A percentile compares a stretch with the other conserved stretches of the same genome.
Evolutionary conservation across 2,329 filamentous ascomycete species (phyloP).

Genomic region (Diplodia seriata): DNA sequence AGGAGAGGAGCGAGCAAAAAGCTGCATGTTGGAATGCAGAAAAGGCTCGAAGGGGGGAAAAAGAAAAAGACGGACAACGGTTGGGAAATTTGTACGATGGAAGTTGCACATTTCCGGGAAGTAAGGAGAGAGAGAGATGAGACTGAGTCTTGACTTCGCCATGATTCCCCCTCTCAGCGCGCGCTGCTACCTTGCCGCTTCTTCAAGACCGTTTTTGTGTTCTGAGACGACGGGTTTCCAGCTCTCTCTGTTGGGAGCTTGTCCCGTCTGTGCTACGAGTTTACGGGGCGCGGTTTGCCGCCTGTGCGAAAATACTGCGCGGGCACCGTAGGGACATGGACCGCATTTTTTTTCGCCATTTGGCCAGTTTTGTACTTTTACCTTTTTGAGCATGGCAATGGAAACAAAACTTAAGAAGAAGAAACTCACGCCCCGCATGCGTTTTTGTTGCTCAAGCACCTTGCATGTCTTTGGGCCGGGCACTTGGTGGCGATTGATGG

Average conservation of each 20-base stretch:
- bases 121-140: neutral
- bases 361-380: constrained; percentile 13
- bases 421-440: neutral
- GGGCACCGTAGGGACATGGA: constrained; percentile 5
- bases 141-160: neutral
- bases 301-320: neutral
- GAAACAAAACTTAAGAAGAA: neutral
- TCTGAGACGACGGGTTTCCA: neutral
- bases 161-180: constrained; percentile 6
- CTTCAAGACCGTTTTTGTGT: neutral
- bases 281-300: no score
- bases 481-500: neutral
- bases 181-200: neutral
- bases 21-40: neutral
- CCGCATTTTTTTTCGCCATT: neutral
- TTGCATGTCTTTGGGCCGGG: no score
- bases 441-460: neutral
- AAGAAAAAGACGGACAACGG: neutral
- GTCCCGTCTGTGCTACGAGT: no score
- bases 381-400: constrained; percentile 6
- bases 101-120: constrained; percentile 1
- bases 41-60: no score
- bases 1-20: neutral
- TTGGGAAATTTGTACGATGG: constrained; percentile 12
- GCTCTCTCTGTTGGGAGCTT: neutral